Conservation (phyloP, 2,329 filamentous ascomycete species). For the Epicoccum nigrum region DNA sequence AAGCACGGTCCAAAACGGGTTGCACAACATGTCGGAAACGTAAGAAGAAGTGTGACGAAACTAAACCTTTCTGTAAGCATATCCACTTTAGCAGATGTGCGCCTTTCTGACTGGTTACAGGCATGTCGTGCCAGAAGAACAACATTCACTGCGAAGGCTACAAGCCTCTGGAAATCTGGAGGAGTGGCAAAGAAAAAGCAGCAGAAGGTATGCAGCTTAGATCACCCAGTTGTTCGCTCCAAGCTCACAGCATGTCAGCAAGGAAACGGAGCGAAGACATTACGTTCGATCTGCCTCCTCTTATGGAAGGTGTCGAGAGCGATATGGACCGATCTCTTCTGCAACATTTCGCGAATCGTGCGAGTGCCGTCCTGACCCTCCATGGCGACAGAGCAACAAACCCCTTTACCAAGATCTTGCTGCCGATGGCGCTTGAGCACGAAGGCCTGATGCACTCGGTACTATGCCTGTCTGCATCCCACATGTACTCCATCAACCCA, state of each 20-base stretch:
- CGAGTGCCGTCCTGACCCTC: constrained; percentile 81
- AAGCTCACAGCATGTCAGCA: constrained; percentile 35
- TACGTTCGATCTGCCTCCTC: constrained; percentile 58
- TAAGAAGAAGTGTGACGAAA: constrained; percentile 66
- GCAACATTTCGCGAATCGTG: constrained; percentile 79
- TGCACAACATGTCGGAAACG: constrained; percentile 65
- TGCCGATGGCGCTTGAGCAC: constrained; percentile 81
- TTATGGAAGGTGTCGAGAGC: constrained; percentile 83
- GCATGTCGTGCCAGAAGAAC: constrained; percentile 91
- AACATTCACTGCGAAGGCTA: constrained; percentile 91
- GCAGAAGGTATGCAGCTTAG: constrained; percentile 60
- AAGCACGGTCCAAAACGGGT: constrained; percentile 68
- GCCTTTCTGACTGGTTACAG: constrained; percentile 53
- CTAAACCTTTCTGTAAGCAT: constrained; percentile 51
- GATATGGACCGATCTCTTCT: constrained; percentile 80
- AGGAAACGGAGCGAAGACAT: constrained; percentile 43
- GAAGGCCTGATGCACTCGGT: constrained; percentile 89
- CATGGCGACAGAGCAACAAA: constrained; percentile 77
- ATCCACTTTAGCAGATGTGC: not conserved
- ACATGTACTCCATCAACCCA: constrained; percentile 62
- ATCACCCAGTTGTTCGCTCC: not conserved
- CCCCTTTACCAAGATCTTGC: constrained; percentile 81
- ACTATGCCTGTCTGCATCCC: constrained; percentile 80
- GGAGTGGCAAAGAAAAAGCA: constrained; percentile 77
- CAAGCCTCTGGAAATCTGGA: constrained; percentile 85